Percentiles rank a stretch among this genome's conserved stretches.
Evolutionary conservation across 1,284 basidiomycete species (phyloP).

Genomic region (Inonotus hispidus): DNA sequence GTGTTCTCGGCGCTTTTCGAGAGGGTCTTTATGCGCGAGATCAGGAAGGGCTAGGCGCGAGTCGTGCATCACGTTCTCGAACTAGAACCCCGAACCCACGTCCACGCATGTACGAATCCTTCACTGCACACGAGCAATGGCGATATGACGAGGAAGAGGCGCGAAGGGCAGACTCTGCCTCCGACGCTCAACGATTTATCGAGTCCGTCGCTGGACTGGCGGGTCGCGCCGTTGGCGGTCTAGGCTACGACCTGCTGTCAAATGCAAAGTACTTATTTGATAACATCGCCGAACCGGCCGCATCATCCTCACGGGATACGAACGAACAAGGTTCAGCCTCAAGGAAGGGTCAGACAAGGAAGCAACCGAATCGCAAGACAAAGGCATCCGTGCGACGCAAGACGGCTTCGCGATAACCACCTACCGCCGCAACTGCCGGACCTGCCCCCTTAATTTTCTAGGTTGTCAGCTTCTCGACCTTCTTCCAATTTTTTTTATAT

Average conservation of each 20-base stretch:
- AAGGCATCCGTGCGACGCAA: constrained; percentile 7
- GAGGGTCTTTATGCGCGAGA: constrained; percentile 4
- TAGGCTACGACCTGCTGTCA: constrained; percentile 24
- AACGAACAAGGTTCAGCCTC: not conserved
- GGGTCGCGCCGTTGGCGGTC: constrained; percentile 24
- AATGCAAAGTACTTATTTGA: constrained; percentile 35
- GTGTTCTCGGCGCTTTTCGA: constrained; percentile 9
- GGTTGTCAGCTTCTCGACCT: not conserved
- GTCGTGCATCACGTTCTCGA: not conserved
- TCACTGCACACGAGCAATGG: constrained; percentile 54
- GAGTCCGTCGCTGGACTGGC: constrained; percentile 39
- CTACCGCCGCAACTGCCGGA: not conserved
- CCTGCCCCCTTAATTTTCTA: not conserved
- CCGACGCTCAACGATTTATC: constrained; percentile 38
- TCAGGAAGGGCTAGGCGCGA: not conserved
- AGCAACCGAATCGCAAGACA: constrained; percentile 14
- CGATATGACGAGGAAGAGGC: constrained; percentile 40
- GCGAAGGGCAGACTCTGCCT: constrained; percentile 22
- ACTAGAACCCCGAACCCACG: constrained; percentile 21
- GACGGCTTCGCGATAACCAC: constrained; percentile 8
- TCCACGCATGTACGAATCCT: constrained; percentile 64
- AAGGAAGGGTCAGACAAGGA: not conserved
- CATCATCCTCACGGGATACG: constrained; percentile 9
- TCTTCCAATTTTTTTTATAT: not conserved
- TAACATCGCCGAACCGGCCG: constrained; percentile 30